phyloP scores from a whole-genome alignment of 202 grass and related monocot genomes.

The Saccharum hybrid region DNA sequence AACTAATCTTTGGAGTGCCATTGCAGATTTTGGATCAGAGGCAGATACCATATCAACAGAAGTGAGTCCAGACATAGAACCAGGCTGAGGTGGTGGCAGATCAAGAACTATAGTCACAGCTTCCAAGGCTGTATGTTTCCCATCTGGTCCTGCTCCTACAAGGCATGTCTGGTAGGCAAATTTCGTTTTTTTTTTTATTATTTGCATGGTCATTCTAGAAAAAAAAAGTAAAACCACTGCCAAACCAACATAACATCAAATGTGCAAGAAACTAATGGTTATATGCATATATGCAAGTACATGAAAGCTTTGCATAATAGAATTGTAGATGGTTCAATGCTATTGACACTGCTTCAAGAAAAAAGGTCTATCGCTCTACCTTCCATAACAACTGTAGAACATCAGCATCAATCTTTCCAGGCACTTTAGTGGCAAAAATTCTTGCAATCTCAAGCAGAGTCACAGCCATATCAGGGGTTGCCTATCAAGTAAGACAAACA shows the following conservation, averaged over 20 bases:
- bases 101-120: constrained; percentile 99
- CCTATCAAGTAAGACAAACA: constrained; percentile 69
- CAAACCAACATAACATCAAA: constrained; percentile 28
- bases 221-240: constrained; percentile 15
- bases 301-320: constrained; percentile 25
- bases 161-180: constrained; percentile 85
- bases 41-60: constrained; percentile 97
- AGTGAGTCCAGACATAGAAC: constrained; percentile 76
- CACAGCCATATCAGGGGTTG: constrained; percentile 98
- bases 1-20: constrained; percentile 98
- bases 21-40: constrained; percentile 96
- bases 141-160: constrained; percentile 98
- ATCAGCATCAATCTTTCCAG: constrained; percentile 99
- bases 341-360: constrained; percentile 16
- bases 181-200: constrained; percentile 25
- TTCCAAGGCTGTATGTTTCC: constrained; percentile 98
- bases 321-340: neutral
- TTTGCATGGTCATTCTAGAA: constrained; percentile 2
- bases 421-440: constrained; percentile 99
- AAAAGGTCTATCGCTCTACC: constrained; percentile 77
- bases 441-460: constrained; percentile 98
- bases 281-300: constrained; percentile 25
- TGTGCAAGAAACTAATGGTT: neutral
- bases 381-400: constrained; percentile 98
- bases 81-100: constrained; percentile 93